Percentiles rank a stretch among this genome's conserved stretches.
Evolutionary conservation across 2,329 filamentous ascomycete species (phyloP).

Genomic region (Nemania diffusa): DNA sequence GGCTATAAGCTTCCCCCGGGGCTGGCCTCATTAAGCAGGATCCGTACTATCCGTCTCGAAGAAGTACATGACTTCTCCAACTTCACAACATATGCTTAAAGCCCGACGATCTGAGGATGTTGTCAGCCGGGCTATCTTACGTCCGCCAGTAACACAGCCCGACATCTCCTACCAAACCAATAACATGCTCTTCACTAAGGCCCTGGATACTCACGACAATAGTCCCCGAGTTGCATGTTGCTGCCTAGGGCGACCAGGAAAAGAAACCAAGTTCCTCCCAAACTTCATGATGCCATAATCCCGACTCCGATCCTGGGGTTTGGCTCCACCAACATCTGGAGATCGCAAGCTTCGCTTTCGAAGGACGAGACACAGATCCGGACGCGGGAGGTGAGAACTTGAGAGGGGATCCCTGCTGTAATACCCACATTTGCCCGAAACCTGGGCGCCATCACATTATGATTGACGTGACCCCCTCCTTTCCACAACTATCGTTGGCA

Average conservation of each 20-base stretch:
- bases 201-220: slow-evolving; percentile 49
- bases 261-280: slow-evolving; percentile 62
- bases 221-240: slow-evolving; percentile 60
- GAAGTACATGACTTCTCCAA: slow-evolving; percentile 62
- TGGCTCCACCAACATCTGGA: slow-evolving; percentile 60
- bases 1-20: neutral
- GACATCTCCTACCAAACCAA: too few relatives aligned
- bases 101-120: slow-evolving; percentile 49
- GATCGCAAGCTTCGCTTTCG: slow-evolving; percentile 60
- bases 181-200: neutral
- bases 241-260: slow-evolving; percentile 59
- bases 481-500: neutral
- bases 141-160: neutral
- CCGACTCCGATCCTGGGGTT: slow-evolving; percentile 58
- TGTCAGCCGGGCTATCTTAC: slow-evolving; percentile 50
- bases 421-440: neutral
- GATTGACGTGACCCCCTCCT: slow-evolving; percentile 2
- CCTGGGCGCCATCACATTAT: neutral
- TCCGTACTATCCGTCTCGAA: slow-evolving; percentile 59
- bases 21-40: slow-evolving; percentile 55
- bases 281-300: slow-evolving; percentile 48
- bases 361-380: slow-evolving; percentile 56
- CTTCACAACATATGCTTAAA: slow-evolving; percentile 44
- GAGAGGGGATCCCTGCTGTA: slow-evolving; percentile 2
- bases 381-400: slow-evolving; percentile 42